phyloP scores from a whole-genome alignment of 345 rosid genomes.

The Heritiera littoralis region DNA sequence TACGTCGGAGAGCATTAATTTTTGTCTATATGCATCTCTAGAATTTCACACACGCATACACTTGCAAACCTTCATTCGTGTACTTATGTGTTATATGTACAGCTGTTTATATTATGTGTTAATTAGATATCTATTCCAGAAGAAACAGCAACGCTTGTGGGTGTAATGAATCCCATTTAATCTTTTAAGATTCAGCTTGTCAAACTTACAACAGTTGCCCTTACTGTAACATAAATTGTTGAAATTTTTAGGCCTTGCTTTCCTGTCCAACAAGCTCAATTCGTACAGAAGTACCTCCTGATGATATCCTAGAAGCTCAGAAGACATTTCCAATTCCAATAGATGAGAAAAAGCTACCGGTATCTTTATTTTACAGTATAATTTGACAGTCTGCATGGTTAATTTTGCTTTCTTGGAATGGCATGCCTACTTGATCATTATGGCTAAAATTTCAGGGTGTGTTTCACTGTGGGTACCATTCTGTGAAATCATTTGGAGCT shows the following conservation, averaged over 20 bases:
- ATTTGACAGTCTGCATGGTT: neutral
- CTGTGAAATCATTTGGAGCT: constrained; percentile 65
- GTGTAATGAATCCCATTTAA: no score
- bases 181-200: no score
- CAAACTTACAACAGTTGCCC: no score
- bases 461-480: constrained; percentile 71
- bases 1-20: neutral
- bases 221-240: neutral
- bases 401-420: no score
- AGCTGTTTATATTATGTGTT: neutral
- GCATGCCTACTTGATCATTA: neutral
- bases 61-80: neutral
- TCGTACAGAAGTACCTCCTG: constrained; percentile 54
- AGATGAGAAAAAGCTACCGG: constrained; percentile 53
- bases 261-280: constrained; percentile 67
- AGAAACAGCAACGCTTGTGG: neutral
- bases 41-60: neutral
- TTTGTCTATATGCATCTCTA: neutral
- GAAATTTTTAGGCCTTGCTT: constrained; percentile 51
- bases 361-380: constrained; percentile 22
- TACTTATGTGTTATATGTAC: no score
- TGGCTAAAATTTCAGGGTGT: constrained; percentile 45
- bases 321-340: constrained; percentile 56
- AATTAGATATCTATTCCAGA: neutral
- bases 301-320: constrained; percentile 56